Base-by-base conservation (phyloP, 164 flowering plant genomes). In the Sedum album region DNA sequence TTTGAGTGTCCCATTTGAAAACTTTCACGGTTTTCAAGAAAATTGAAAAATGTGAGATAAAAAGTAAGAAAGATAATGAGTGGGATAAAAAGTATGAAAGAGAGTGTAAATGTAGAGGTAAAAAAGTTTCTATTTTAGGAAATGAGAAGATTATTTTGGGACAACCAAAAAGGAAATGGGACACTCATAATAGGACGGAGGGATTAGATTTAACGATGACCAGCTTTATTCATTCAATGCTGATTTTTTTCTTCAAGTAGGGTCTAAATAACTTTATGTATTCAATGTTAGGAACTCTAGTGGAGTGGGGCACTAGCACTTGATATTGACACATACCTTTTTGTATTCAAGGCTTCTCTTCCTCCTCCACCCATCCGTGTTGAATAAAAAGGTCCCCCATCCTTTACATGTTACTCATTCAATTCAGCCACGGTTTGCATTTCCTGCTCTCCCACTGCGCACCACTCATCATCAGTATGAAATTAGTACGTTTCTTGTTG, bases 241-340 rank as follows among this genome's bases (percentile, higher is more conserved):
- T 46, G 51, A 39, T 39, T 46, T 49, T 49, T 49, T 49, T n/a
- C 55, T 49, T 49, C 21, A 49, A 49, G 55, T 49, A 18, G 25
- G 55, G 55, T 49, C 26, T n/a, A n/a, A n/a, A n/a, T n/a, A n/a
- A n/a, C n/a, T n/a, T n/a, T 25, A 49, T 49, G 55, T 49, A 49
- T 49, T 49, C 7, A 49, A 49, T 49, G 55, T 49, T 49, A n/a
- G 55, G 55, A 49, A 49, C 51, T 46, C 51, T n/a, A n/a, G n/a
- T n/a, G n/a, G 17, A 46, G 51, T 46, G 23, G 55, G 55, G 55
- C 55, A 18, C 25, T n/a, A 20, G 8, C n/a, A 23, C 25, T 17
- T 20, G 21, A 48, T 20, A 48, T 2, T n/a, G 53, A 48, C 53
- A 49, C 55, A 49, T 49, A 20, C 55, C 55, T 18, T 49, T 49